Percentiles rank a stretch among this genome's conserved stretches.
Evolutionary conservation across 2,329 filamentous ascomycete species (phyloP).

Genomic region (Diaporthe destruens): DNA sequence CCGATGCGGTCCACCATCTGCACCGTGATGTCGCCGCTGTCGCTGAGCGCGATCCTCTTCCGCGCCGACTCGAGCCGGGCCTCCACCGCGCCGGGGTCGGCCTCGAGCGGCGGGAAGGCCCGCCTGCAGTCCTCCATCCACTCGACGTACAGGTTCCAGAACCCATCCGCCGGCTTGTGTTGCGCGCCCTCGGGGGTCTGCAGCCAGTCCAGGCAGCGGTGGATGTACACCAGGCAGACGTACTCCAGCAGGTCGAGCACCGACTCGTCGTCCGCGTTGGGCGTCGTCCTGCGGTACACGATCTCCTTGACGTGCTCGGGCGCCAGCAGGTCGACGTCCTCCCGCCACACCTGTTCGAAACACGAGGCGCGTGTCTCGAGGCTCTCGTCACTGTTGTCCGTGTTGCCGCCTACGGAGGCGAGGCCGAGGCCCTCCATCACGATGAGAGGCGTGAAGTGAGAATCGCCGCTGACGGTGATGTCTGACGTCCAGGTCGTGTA

Average conservation of each 20-base stretch:
- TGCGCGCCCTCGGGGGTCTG: background rate
- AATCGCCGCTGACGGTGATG: background rate
- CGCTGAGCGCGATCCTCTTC: too few relatives aligned
- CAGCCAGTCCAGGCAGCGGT: constrained; percentile 26
- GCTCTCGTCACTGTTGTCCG: background rate
- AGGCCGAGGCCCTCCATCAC: constrained; percentile 24
- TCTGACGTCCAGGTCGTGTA: constrained; percentile 29
- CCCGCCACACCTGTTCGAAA: constrained; percentile 30
- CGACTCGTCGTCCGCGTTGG: constrained; percentile 28
- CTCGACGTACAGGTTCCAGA: constrained; percentile 12
- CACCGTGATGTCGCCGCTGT: too few relatives aligned
- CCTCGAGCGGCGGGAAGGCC: too few relatives aligned
- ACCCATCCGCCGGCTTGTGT: constrained; percentile 4
- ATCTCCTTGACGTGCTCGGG: constrained; percentile 22
- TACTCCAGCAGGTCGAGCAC: constrained; percentile 33
- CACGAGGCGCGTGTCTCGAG: constrained; percentile 18
- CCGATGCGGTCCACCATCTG: too few relatives aligned
- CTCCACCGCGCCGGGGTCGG: too few relatives aligned
- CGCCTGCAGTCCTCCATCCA: too few relatives aligned
- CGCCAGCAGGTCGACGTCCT: constrained; percentile 11
- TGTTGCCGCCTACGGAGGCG: constrained; percentile 17
- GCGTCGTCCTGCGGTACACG: constrained; percentile 23
- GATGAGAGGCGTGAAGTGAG: background rate
- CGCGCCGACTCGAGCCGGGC: too few relatives aligned
- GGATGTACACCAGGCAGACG: constrained; percentile 22